These are phyloP conservation scores for Fusarium zealandicum DNA, from an alignment of 2,329 filamentous ascomycete genomes.

Conservation along the genomic window DNA sequence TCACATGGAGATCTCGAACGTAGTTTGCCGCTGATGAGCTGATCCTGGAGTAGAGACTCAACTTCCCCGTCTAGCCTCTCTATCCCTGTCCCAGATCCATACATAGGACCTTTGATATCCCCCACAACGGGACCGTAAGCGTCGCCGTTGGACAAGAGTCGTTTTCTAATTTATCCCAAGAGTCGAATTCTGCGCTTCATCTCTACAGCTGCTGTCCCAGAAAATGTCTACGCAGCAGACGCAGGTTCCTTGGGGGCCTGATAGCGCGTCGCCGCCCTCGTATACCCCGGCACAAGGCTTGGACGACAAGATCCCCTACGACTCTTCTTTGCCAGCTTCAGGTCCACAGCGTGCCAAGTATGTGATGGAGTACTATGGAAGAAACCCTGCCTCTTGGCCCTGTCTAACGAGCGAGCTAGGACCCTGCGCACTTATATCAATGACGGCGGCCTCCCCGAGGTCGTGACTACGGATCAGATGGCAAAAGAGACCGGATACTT, in stretches of 20 bases:
- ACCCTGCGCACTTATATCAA: conserved; percentile 14
- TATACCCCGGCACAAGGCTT: not conserved
- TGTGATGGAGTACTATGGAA: not conserved
- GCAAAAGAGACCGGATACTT: not conserved
- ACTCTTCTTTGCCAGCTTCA: not conserved
- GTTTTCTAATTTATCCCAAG: no score
- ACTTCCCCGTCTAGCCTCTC: no score
- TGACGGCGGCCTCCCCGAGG: conserved; percentile 33
- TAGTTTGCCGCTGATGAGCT: no score
- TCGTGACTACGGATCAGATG: conserved; percentile 11
- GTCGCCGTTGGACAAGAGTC: no score
- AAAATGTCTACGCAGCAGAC: not conserved
- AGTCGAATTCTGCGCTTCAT: not conserved
- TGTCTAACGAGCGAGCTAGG: conserved; percentile 6
- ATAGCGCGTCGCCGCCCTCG: not conserved
- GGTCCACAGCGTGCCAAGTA: conserved; percentile 1
- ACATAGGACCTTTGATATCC: not conserved
- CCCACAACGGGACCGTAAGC: not conserved
- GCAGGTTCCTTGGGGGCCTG: not conserved
- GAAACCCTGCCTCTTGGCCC: not conserved
- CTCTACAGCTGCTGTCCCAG: not conserved
- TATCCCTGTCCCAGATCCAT: no score
- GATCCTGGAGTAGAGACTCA: no score
- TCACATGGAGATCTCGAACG: no score
- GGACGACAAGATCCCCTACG: not conserved